phyloP scores from a whole-genome alignment of 108 stramenopile species.

The Fragilariopsis cylindrus region DNA sequence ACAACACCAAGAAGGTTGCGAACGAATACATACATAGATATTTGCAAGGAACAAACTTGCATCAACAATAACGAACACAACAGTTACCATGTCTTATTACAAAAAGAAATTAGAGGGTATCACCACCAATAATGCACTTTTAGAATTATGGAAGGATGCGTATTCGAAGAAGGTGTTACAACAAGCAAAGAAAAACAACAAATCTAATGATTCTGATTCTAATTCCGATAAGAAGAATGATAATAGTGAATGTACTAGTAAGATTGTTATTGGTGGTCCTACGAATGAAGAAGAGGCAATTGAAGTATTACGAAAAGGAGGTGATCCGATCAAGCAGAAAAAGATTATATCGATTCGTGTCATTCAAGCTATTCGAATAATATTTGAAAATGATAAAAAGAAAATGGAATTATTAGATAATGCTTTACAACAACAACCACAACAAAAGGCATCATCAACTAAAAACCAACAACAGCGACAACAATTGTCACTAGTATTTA shows the following conservation, averaged over 20 bases:
- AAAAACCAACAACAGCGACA: no score
- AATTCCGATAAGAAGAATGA: neutral
- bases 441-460: neutral
- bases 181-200: neutral
- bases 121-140: neutral
- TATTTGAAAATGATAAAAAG: neutral
- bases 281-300: neutral
- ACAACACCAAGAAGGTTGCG: no score
- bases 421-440: neutral
- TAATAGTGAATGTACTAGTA: neutral
- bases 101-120: constrained; percentile 7
- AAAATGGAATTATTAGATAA: neutral
- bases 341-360: neutral
- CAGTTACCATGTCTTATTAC: neutral
- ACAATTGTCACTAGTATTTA: neutral
- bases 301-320: neutral
- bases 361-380: constrained; percentile 3
- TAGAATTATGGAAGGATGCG: constrained; percentile 7
- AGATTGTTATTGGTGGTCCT: neutral
- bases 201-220: neutral
- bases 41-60: no score
- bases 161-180: neutral
- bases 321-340: neutral
- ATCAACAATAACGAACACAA: neutral
- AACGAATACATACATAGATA: no score